Conservation (phyloP, 768 basidiomycete species). For the Candolleomyces eurysporus region DNA sequence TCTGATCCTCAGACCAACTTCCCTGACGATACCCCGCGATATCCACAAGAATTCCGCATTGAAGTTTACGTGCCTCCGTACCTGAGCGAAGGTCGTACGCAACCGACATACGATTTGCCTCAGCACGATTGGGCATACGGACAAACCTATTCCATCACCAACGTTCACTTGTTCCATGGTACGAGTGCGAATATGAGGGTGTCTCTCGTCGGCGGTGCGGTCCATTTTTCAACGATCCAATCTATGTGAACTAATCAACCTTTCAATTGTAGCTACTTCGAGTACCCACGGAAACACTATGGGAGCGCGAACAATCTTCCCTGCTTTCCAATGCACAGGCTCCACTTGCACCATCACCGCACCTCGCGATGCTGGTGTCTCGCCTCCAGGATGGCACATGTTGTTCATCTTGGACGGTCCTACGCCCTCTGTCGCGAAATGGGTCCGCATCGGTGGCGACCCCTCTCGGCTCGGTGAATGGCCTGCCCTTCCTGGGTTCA, state of each 20-base stretch:
- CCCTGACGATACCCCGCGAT: constrained; percentile 40
- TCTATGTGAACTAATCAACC: constrained; percentile 2
- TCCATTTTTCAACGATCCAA: background rate
- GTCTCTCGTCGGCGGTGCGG: constrained; percentile 65
- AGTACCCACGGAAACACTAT: constrained; percentile 79
- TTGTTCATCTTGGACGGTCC: constrained; percentile 76
- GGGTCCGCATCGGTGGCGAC: constrained; percentile 81
- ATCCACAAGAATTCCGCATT: constrained; percentile 75
- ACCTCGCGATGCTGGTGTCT: constrained; percentile 65
- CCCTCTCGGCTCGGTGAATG: constrained; percentile 69
- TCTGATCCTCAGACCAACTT: constrained; percentile 64
- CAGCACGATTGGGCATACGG: constrained; percentile 64
- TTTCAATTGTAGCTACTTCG: constrained; percentile 49
- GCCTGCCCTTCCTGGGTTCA: constrained; percentile 70
- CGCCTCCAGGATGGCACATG: constrained; percentile 77
- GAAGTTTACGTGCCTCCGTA: constrained; percentile 88
- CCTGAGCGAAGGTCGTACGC: constrained; percentile 56
- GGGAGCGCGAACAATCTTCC: constrained; percentile 72
- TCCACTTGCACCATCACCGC: constrained; percentile 75
- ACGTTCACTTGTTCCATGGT: constrained; percentile 44
- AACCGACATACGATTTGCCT: constrained; percentile 60
- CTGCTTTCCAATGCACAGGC: constrained; percentile 65
- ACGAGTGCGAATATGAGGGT: constrained; percentile 44
- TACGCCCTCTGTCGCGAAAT: constrained; percentile 71
- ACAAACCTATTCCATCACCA: constrained; percentile 50